A percentile compares a stretch with the other conserved stretches of the same genome.
Conservation (phyloP, 352 stramenopile species). For the Elongisporangium anandrum region DNA sequence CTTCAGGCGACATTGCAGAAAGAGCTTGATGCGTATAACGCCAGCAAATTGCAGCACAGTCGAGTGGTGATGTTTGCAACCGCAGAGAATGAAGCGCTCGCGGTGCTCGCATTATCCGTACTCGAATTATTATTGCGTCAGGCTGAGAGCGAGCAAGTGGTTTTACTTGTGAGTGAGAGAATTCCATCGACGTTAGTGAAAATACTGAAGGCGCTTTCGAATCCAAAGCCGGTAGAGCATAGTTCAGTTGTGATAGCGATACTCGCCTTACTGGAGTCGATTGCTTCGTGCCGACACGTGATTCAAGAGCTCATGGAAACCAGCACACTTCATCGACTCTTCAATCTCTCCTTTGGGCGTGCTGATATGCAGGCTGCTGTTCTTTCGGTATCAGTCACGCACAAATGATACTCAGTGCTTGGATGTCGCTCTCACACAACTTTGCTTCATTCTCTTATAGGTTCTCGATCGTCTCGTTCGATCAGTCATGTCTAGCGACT, state of each 20-base stretch:
- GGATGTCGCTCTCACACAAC: neutral
- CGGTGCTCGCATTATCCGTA: conserved; percentile 20
- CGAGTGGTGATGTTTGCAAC: conserved; percentile 6
- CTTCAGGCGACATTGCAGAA: conserved; percentile 24
- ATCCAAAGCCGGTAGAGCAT: conserved; percentile 11
- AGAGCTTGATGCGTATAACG: conserved; percentile 33
- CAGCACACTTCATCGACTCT: conserved; percentile 48
- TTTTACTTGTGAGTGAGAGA: conserved; percentile 39
- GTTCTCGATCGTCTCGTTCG: conserved; percentile 22
- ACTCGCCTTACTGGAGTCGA: conserved; percentile 25
- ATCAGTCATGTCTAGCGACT: conserved; percentile 10
- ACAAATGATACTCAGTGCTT: too few relatives aligned
- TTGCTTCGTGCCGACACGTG: conserved; percentile 35
- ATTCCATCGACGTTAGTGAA: conserved; percentile 54
- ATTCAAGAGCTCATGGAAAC: conserved; percentile 44
- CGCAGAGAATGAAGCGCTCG: conserved; percentile 3
- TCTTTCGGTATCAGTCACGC: neutral
- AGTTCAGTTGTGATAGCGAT: conserved; percentile 23
- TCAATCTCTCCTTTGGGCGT: conserved; percentile 28
- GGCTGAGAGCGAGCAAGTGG: conserved; percentile 16
- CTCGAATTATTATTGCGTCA: conserved; percentile 18
- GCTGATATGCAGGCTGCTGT: neutral
- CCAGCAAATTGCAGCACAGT: conserved; percentile 15
- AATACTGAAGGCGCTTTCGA: conserved; percentile 33
- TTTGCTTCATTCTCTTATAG: conserved; percentile 9